phyloP scores from a whole-genome alignment of 768 basidiomycete genomes.

The Naganishia randhawae region DNA sequence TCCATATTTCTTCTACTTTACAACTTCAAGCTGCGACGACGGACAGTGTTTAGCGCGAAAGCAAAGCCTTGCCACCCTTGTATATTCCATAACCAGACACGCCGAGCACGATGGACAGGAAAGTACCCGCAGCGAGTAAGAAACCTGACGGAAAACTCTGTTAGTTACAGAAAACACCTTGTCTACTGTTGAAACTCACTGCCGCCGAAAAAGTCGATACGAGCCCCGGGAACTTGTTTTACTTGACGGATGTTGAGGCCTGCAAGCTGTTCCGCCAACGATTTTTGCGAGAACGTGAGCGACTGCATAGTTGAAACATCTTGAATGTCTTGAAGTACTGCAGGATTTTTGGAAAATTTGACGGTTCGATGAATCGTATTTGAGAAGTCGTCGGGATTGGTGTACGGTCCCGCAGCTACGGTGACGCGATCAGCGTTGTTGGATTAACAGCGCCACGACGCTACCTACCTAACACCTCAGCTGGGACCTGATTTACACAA shows the following conservation, averaged over 20 bases:
- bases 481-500: slow-evolving; percentile 21
- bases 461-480: slow-evolving; percentile 16
- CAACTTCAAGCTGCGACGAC: too few species aligned
- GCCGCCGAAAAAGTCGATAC: slow-evolving; percentile 31
- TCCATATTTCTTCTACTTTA: too few species aligned
- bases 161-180: background rate
- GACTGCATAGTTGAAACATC: background rate
- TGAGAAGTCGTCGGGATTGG: slow-evolving; percentile 17
- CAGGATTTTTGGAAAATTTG: slow-evolving; percentile 1
- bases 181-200: slow-evolving; percentile 5
- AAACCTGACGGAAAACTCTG: slow-evolving; percentile 11
- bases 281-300: background rate
- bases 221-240: slow-evolving; percentile 1
- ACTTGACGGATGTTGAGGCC: slow-evolving; percentile 4
- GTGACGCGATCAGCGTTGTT: background rate
- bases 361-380: slow-evolving; percentile 11
- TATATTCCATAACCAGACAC: slow-evolving; percentile 23
- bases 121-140: slow-evolving; percentile 26
- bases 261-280: background rate
- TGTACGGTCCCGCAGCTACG: slow-evolving; percentile 20
- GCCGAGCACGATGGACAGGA: slow-evolving; percentile 9
- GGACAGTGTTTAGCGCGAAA: background rate
- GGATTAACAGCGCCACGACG: background rate
- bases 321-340: background rate
- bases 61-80: slow-evolving; percentile 17